phyloP scores from a whole-genome alignment of 345 rosid genomes.

The Eucalyptus leucophloia region DNA sequence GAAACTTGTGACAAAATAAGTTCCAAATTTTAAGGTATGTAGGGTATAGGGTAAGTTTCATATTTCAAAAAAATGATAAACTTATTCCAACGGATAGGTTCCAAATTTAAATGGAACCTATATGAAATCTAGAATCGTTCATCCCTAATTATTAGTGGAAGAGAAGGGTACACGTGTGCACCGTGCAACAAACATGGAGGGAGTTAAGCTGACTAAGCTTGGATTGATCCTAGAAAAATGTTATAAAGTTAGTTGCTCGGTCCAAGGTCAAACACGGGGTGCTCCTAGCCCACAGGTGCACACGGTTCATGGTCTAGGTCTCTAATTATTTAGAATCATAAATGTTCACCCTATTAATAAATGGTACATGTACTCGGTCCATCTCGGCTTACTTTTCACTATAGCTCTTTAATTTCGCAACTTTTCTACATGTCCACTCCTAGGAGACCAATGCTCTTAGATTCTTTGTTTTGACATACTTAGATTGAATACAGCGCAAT shows the following conservation, averaged over 20 bases:
- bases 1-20: accelerated
- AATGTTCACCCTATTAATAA: background rate
- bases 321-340: background rate
- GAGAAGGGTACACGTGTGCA: background rate
- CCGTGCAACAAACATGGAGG: background rate
- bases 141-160: background rate
- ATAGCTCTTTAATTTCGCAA: background rate
- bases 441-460: background rate
- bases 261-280: background rate
- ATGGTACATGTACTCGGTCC: background rate
- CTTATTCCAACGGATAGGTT: too few relatives aligned
- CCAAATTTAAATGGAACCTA: too few relatives aligned
- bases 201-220: background rate
- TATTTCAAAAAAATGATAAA: too few relatives aligned
- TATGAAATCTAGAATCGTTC: background rate
- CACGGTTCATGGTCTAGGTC: background rate
- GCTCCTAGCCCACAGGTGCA: background rate
- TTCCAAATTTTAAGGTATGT: accelerated
- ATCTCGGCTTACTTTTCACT: background rate
- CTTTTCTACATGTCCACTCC: background rate
- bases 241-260: background rate
- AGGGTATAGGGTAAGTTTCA: accelerated
- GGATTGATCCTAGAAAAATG: background rate
- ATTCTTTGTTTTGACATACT: background rate
- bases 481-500: background rate